Base-by-base conservation (phyloP, 768 basidiomycete genomes). In the Pulveroboletus sp. region DNA sequence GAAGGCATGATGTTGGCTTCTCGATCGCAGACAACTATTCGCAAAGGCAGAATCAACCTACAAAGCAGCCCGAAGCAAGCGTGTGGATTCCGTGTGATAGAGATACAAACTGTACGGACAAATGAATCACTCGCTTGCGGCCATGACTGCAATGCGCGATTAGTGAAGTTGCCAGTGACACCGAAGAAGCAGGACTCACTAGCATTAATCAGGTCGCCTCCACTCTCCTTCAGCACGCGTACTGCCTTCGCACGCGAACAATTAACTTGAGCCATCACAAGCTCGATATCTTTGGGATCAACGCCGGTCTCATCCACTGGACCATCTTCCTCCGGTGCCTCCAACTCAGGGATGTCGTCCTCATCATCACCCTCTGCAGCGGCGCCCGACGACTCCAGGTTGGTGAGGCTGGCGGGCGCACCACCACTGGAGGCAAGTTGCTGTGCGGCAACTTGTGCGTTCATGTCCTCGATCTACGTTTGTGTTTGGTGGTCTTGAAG, bases 201-300 rank as follows among this genome's bases (percentile, higher is more conserved):
- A 53, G 93, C 94, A 71, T 93, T 94, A 76, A 96, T 94, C 68
- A 98, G 68, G 73, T 98, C 94, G 32, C 93, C 93, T 44, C 87
- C 86, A 58, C 83, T 90, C 61, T 93, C 91, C 74, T 90, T 93
- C 68, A 98, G 72, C 55, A 82, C 93, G 50, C 84, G 81, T 36
- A 93, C 88, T 32, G 95, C 96, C 69, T 94, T 96, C 35, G 89
- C 90, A 55, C 93, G 83, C 42, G 90, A 82, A 71, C 92, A 95
- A 64, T 79, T 84, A 56, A 93, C 91, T 75, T 93, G 81, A 29
- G 76, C 75, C 78, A 97, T 92, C 45, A 99, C 90, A 47, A 96
- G 81, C 53, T 95, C 93, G 57, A 96, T 91, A 67, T 99, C 96
- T 70, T 93, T 93, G 40, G 89, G 79, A 58, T 96, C 93, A 53